Base-by-base conservation (phyloP, 75 land plant genomes). In the Chamaecyparis obtusa region DNA sequence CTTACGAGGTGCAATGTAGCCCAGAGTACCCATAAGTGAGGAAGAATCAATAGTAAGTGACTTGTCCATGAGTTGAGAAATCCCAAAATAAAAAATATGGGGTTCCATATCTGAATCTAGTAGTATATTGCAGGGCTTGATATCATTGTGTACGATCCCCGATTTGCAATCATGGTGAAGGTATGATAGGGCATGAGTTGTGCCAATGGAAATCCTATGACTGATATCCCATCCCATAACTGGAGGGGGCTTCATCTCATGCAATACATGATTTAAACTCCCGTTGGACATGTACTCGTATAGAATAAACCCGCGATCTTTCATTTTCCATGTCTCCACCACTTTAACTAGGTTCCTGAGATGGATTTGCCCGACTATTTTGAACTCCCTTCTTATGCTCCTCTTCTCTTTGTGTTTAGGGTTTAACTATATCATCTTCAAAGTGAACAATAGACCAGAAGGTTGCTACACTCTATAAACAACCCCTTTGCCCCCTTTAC, bases 341-440 rank as follows among this genome's bases (percentile, higher is more conserved):
- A 95, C 39, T 87, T 87, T 92, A 17, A 95, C 88, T 85, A 96
- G 89, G 87, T 95, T 94, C 44, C 95, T 90, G 88, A 94, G 95
- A 36, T 87, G 90, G 33, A 95, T 86, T 30, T 88, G 88, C 8
- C 97, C 91, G 14, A 92, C 36, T 1, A 92, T 92, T 82, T 94
- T 80, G 27, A 96, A 89, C 86, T 96, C 98, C 84, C 91, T 85
- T 33, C 85, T 32, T 92, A 93, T 91, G 83, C 88, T 89, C 8
- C 16, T 39, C 27, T 86, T 88, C 19, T 86, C 86, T 51, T 85
- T 89, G n/a, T 89, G 86, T 9, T 75, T 51, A 43, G 80, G 87
- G 1, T 46, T 35, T 82, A 87, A 89, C 35, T 24, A 60, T 32
- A 96, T 83, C 86, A 87, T 92, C 87, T 96, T 96, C 39, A 93